Conservation (phyloP, 2,329 filamentous ascomycete species). For the Aureobasidium lini region DNA sequence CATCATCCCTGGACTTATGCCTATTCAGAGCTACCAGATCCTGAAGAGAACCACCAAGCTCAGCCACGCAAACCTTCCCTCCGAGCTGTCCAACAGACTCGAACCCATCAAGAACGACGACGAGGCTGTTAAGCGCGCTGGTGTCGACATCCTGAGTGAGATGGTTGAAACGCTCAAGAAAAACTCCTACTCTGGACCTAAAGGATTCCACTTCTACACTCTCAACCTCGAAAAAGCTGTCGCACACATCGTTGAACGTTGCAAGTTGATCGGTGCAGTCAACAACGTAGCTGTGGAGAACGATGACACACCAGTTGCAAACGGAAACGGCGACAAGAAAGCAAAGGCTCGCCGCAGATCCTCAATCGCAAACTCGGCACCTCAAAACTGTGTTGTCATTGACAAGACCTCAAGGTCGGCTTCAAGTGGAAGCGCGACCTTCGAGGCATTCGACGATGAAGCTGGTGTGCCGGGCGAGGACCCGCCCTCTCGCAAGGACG, state of each 20-base stretch:
- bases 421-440: slow-evolving; percentile 41
- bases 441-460: slow-evolving; percentile 66
- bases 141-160: slow-evolving; percentile 76
- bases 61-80: slow-evolving; percentile 77
- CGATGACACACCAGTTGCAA: slow-evolving; percentile 23
- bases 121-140: slow-evolving; percentile 70
- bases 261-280: slow-evolving; percentile 64
- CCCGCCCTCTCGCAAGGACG: slow-evolving; percentile 56
- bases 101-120: slow-evolving; percentile 71
- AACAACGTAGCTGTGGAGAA: slow-evolving; percentile 36
- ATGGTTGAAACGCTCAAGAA: slow-evolving; percentile 72
- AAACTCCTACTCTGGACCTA: slow-evolving; percentile 50
- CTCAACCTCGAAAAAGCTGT: slow-evolving; percentile 95
- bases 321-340: slow-evolving; percentile 22
- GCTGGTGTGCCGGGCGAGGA: slow-evolving; percentile 71
- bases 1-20: slow-evolving; percentile 94
- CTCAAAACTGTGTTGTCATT: slow-evolving; percentile 81
- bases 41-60: slow-evolving; percentile 89
- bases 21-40: slow-evolving; percentile 95
- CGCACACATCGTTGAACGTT: slow-evolving; percentile 81
- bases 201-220: slow-evolving; percentile 96
- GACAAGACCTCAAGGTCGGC: slow-evolving; percentile 45
- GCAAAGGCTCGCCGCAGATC: slow-evolving; percentile 49
- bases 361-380: slow-evolving; percentile 75
- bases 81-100: slow-evolving; percentile 60